These are phyloP conservation scores for Cryptosporidium ubiquitum DNA, from an alignment of 169 alveolate genomes.

Conservation along the genomic window DNA sequence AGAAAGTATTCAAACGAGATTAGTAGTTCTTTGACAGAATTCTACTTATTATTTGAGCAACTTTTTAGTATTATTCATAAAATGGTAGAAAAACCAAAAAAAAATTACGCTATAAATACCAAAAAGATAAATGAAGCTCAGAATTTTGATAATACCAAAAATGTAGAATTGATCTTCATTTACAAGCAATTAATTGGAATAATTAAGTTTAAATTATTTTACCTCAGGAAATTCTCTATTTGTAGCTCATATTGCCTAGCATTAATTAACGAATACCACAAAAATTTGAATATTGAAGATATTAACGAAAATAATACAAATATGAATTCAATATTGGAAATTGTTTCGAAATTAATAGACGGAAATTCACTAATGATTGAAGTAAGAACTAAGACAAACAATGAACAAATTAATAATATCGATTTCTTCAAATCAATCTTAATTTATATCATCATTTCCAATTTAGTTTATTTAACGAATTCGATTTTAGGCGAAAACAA, in stretches of 20 bases:
- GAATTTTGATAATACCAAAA: background rate
- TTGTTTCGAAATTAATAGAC: background rate
- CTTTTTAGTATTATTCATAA: background rate
- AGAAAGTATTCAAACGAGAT: background rate
- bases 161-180: background rate
- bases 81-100: background rate
- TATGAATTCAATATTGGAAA: background rate
- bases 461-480: background rate
- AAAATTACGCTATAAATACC: background rate
- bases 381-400: background rate
- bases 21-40: background rate
- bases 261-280: background rate
- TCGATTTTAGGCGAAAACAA: background rate
- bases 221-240: background rate
- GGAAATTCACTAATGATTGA: background rate
- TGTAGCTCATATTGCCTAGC: background rate
- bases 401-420: background rate
- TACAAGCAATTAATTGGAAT: constrained; percentile 27
- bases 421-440: background rate
- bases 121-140: background rate
- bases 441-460: background rate
- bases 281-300: background rate
- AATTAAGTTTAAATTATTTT: background rate
- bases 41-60: background rate
- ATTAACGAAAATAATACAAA: background rate